These are phyloP conservation scores for Petunia hybrid DNA, from an alignment of 305 asterid species.

Conservation along the genomic window DNA sequence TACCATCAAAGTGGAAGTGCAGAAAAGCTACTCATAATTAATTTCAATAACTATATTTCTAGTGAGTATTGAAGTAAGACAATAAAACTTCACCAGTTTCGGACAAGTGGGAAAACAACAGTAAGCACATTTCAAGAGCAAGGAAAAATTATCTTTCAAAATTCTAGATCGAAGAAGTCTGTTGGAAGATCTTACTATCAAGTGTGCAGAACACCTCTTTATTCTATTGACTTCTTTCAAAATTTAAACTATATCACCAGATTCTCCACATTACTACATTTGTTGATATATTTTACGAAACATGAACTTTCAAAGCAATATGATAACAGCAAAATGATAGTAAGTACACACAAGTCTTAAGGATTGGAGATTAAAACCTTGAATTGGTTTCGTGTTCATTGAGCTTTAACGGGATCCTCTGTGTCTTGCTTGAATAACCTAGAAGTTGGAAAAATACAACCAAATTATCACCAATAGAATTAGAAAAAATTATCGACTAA, in stretches of 20 bases:
- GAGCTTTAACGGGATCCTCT: slow-evolving; percentile 50
- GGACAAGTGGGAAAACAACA: not conserved
- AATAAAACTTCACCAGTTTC: not conserved
- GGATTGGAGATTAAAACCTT: slow-evolving; percentile 55
- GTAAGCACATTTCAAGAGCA: slow-evolving; percentile 5
- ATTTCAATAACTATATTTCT: slow-evolving; percentile 13
- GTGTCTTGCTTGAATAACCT: slow-evolving; percentile 63
- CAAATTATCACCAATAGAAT: not conserved
- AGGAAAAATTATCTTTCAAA: not conserved
- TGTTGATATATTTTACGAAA: not conserved
- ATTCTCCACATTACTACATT: not conserved
- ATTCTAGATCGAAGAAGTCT: not conserved
- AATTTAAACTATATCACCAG: not conserved
- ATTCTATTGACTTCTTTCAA: not conserved
- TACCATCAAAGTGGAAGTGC: slow-evolving; percentile 10
- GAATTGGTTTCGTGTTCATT: slow-evolving; percentile 49
- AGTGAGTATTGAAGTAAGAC: not conserved
- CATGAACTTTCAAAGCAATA: slow-evolving; percentile 25
- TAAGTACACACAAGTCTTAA: slow-evolving; percentile 18
- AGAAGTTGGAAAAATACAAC: not conserved
- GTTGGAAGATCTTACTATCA: not conserved
- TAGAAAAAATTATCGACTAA: no score
- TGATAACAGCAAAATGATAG: not conserved
- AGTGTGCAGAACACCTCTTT: not conserved
- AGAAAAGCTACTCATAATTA: slow-evolving; percentile 1